Evolutionary conservation across 371 early-diverging fungal species (phyloP).

Genomic region (Rhizopus microsporus): DNA sequence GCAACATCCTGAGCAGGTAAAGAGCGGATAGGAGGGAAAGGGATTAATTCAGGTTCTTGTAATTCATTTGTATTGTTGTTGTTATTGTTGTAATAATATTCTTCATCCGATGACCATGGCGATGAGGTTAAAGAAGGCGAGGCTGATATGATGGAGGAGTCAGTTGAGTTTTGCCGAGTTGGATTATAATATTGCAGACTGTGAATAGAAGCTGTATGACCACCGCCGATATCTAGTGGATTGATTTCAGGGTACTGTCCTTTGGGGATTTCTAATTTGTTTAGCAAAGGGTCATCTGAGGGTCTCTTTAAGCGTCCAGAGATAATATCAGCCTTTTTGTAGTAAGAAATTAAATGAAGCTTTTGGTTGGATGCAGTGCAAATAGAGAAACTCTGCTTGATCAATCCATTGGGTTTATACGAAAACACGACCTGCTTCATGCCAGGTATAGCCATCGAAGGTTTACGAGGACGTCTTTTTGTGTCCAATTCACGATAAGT

Average conservation of each 20-base stretch:
- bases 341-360: constrained; percentile 87
- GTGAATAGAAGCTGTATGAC: constrained; percentile 23
- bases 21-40: neutral
- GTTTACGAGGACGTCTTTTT: constrained; percentile 41
- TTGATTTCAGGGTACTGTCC: constrained; percentile 60
- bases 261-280: constrained; percentile 50
- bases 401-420: constrained; percentile 75
- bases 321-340: constrained; percentile 70
- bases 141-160: constrained; percentile 19
- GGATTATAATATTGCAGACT: constrained; percentile 8
- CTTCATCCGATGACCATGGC: constrained; percentile 35
- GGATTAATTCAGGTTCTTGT: constrained; percentile 7
- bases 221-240: constrained; percentile 42
- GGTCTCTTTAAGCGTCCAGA: constrained; percentile 53
- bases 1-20: constrained; percentile 33
- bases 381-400: constrained; percentile 86
- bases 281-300: constrained; percentile 43
- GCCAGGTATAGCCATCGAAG: constrained; percentile 15
- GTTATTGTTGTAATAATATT: constrained; percentile 24
- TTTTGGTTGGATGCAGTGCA: constrained; percentile 76
- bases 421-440: constrained; percentile 21
- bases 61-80: constrained; percentile 13
- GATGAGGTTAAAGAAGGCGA: constrained; percentile 37
- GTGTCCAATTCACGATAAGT: constrained; percentile 79
- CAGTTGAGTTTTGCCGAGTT: constrained; percentile 17